A percentile compares a stretch with the other conserved stretches of the same genome.
Conservation (phyloP, 305 asterid genomes). For the Fraxinus paxiana region DNA sequence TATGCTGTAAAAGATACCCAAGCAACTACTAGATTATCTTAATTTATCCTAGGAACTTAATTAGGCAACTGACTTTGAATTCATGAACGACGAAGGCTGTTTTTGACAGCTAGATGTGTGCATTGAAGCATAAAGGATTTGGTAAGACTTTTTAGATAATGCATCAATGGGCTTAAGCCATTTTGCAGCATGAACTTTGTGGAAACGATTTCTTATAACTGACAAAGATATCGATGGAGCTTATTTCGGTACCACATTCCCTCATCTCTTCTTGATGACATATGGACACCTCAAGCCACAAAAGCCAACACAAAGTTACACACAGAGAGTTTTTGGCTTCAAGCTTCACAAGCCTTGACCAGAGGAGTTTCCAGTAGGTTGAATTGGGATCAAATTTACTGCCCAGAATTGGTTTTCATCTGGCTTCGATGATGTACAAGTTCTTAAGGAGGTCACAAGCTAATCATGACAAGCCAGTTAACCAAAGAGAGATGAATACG, state of each 20-base stretch:
- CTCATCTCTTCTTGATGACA: constrained; percentile 87
- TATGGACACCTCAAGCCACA: constrained; percentile 92
- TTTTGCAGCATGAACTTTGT: background rate
- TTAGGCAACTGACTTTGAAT: background rate
- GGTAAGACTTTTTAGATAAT: background rate
- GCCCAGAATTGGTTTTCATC: constrained; percentile 31
- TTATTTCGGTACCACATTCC: constrained; percentile 84
- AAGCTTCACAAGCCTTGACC: constrained; percentile 75
- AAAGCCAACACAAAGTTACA: constrained; percentile 69
- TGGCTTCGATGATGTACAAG: constrained; percentile 32
- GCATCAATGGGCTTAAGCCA: background rate
- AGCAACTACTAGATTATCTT: background rate
- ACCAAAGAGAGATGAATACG: constrained; percentile 23
- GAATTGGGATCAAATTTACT: constrained; percentile 30
- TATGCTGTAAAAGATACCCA: background rate
- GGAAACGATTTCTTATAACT: constrained; percentile 42
- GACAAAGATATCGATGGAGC: constrained; percentile 74
- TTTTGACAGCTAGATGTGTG: background rate
- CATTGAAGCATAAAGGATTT: background rate
- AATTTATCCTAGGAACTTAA: background rate
- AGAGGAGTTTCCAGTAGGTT: constrained; percentile 6
- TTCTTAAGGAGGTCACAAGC: constrained; percentile 14
- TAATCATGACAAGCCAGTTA: constrained; percentile 25
- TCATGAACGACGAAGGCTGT: background rate
- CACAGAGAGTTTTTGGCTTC: constrained; percentile 82